Base-by-base conservation (phyloP, 306 rosid genomes). In the Castanospermum australe region DNA sequence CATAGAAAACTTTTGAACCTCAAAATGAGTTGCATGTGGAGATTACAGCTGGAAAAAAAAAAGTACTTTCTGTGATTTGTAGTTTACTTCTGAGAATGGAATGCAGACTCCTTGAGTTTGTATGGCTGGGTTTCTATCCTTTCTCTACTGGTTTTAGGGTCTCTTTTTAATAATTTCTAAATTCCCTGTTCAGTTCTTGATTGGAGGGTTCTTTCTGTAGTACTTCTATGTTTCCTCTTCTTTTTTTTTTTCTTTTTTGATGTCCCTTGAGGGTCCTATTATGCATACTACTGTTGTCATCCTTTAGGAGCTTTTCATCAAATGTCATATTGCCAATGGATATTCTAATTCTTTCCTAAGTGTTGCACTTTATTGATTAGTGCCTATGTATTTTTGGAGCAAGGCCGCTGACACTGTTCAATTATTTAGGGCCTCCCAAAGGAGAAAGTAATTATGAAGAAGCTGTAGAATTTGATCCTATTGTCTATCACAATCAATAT, bases 371-470 rank as follows among this genome's bases (percentile, higher is more conserved):
- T 42, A 70, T 51, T 50, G 45, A 24, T 63, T 57, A 50, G 39
- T 81, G 54, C 44, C 39, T 47, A 38, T 30, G 35, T 75, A 20
- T 75, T 36, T 77, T 78, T 42, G 54, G 70, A 51, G 69, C 64
- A 64, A 71, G 55, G 25, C 69, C 64, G 38, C 66, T 86, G 77
- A 82, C 68, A 64, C 57, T 25, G 41, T 71, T 67, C 24, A 59
- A 65, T 84, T 64, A 69, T 83, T 78, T 83, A 93, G 99, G 88
- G 67, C 97, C 93, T 70, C 95, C 95, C 38, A 93, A 91, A 87
- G 98, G 94, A 48, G 98, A 91, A 81, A 96, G 93, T 86, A 96
- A 91, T 86, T 91, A 90, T 64, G 99, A 96, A 82, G 93, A 87
- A 73, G 88, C 92, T 61, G 77, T 79, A 20, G 99, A 96, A 73